phyloP scores from a whole-genome alignment of 2,329 filamentous ascomycete species.

The Ophiostoma populinum region DNA sequence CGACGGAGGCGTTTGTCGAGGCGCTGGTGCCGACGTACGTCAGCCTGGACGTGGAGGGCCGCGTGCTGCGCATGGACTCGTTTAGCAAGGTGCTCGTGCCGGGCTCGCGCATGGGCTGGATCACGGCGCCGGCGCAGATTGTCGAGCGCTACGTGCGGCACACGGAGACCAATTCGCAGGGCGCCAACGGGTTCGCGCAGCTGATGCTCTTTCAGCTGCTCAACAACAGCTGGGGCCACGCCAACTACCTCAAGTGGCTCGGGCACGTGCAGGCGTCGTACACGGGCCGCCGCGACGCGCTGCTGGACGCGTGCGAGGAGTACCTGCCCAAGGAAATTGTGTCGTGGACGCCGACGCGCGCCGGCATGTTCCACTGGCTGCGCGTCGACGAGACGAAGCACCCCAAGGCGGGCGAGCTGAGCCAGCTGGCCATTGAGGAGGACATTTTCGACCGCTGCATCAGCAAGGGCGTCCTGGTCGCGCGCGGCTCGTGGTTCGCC shows the following conservation, averaged over 20 bases:
- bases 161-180: slow-evolving; percentile 70
- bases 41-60: slow-evolving; percentile 68
- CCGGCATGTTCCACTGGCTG: slow-evolving; percentile 93
- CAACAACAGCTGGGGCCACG: slow-evolving; percentile 74
- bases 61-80: slow-evolving; percentile 79
- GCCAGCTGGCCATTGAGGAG: slow-evolving; percentile 57
- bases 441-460: slow-evolving; percentile 69
- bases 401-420: slow-evolving; percentile 18
- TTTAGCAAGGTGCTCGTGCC: slow-evolving; percentile 86
- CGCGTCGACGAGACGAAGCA: slow-evolving; percentile 4
- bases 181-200: slow-evolving; percentile 71
- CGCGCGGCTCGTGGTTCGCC: slow-evolving; percentile 80
- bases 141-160: slow-evolving; percentile 69
- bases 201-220: slow-evolving; percentile 73
- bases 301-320: slow-evolving; percentile 65
- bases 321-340: slow-evolving; percentile 59
- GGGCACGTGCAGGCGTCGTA: slow-evolving; percentile 69
- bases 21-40: slow-evolving; percentile 59
- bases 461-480: slow-evolving; percentile 60
- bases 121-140: slow-evolving; percentile 73
- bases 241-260: slow-evolving; percentile 78
- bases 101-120: slow-evolving; percentile 70
- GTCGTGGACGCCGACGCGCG: slow-evolving; percentile 61
- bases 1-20: slow-evolving; percentile 49
- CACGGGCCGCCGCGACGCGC: slow-evolving; percentile 56